phyloP scores from a whole-genome alignment of 805 yeast genomes.

The Candida michaelii region DNA sequence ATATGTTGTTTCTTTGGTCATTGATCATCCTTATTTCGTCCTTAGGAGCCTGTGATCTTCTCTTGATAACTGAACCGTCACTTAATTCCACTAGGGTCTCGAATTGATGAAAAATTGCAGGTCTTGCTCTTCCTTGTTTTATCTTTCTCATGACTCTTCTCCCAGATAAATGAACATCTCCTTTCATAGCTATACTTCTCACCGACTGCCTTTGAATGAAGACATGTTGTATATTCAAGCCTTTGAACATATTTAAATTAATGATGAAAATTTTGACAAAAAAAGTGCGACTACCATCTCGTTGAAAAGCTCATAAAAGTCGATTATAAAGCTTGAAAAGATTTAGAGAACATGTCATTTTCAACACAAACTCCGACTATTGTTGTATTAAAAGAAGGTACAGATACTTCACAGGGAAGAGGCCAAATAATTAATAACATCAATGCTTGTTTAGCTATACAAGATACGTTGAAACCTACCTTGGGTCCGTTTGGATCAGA shows the following conservation, averaged over 20 bases:
- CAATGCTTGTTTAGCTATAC: conserved; percentile 96
- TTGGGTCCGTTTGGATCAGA: conserved; percentile 98
- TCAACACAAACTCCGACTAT: conserved; percentile 97
- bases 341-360: conserved; percentile 60
- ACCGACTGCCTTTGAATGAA: conserved; percentile 7
- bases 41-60: conserved; percentile 87
- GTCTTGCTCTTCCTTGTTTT: conserved; percentile 81
- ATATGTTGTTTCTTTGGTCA: conserved; percentile 82
- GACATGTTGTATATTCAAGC: background rate
- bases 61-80: conserved; percentile 85
- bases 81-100: conserved; percentile 86
- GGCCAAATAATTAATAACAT: conserved; percentile 95
- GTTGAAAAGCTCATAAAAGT: conserved; percentile 9
- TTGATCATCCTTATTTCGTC: conserved; percentile 80
- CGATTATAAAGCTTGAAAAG: conserved; percentile 4
- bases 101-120: conserved; percentile 89
- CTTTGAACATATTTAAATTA: conserved; percentile 8
- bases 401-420: conserved; percentile 94
- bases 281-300: conserved; percentile 13
- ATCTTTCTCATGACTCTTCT: conserved; percentile 70
- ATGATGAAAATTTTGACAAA: conserved; percentile 8
- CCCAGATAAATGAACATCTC: conserved; percentile 43
- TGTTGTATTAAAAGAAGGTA: conserved; percentile 96
- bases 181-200: conserved; percentile 23
- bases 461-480: conserved; percentile 92